Evolutionary conservation across 1,284 basidiomycete genomes (phyloP).

Genomic region (Paramarasmius palmivorus): DNA sequence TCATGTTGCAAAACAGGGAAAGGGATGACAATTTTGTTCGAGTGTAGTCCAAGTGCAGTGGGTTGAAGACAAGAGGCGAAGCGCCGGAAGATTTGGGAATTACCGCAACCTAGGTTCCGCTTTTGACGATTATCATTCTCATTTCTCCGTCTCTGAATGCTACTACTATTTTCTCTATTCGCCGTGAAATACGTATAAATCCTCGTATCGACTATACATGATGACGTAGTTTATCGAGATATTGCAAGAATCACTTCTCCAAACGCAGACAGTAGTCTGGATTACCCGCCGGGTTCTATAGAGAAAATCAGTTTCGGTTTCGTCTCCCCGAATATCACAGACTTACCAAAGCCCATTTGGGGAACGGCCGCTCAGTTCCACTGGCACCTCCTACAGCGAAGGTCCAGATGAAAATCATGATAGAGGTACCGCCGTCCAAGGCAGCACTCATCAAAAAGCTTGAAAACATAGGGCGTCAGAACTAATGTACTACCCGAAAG

Average conservation of each 20-base stretch:
- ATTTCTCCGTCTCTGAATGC: too few relatives aligned
- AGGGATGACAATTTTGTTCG: too few relatives aligned
- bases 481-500: conserved; percentile 31
- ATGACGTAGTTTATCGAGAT: too few relatives aligned
- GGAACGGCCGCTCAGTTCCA: conserved; percentile 45
- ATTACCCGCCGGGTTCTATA: conserved; percentile 30
- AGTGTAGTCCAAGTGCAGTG: too few relatives aligned
- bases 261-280: conserved; percentile 32
- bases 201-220: too few relatives aligned
- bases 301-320: neutral
- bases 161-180: too few relatives aligned
- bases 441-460: conserved; percentile 35
- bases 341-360: conserved; percentile 44
- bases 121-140: too few relatives aligned
- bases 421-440: conserved; percentile 54
- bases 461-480: conserved; percentile 25
- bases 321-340: neutral
- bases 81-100: too few relatives aligned
- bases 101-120: too few relatives aligned
- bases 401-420: conserved; percentile 55
- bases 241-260: conserved; percentile 12
- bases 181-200: too few relatives aligned
- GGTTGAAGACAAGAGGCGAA: too few relatives aligned
- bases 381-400: conserved; percentile 65
- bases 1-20: too few relatives aligned